phyloP scores from a whole-genome alignment of 2,329 filamentous ascomycete genomes.

The Pseudogymnoascus sp. region DNA sequence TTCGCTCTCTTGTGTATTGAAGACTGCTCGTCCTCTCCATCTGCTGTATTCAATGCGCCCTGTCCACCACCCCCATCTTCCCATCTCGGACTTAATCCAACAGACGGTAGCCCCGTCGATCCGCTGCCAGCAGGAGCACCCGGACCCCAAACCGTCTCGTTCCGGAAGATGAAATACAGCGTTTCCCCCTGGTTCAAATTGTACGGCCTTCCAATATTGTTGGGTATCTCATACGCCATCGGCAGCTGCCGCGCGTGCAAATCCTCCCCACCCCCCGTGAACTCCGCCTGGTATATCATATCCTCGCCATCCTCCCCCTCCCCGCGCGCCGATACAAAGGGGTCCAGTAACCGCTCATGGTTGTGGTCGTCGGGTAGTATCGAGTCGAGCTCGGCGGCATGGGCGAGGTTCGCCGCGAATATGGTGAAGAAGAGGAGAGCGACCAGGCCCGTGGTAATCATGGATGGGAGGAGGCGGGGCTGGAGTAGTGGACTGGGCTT shows the following conservation, averaged over 20 bases:
- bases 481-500: conserved; percentile 63
- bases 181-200: conserved; percentile 58
- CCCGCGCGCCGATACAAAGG: background rate
- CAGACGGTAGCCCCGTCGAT: conserved; percentile 25
- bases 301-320: conserved; percentile 27
- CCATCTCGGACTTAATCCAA: conserved; percentile 18
- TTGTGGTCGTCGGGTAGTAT: conserved; percentile 40
- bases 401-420: conserved; percentile 51
- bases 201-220: conserved; percentile 55
- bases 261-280: background rate
- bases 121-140: conserved; percentile 30
- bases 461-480: conserved; percentile 62
- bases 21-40: conserved; percentile 12
- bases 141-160: conserved; percentile 43
- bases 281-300: conserved; percentile 17
- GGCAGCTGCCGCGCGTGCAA: background rate
- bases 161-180: conserved; percentile 57
- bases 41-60: conserved; percentile 10
- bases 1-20: conserved; percentile 6
- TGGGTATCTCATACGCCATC: conserved; percentile 30
- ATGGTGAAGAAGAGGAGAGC: conserved; percentile 55
- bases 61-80: conserved; percentile 15
- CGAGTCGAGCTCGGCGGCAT: conserved; percentile 50
- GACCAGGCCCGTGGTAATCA: conserved; percentile 53
- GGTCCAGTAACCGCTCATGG: conserved; percentile 36